phyloP scores from a whole-genome alignment of 352 stramenopile species.

The Phytopythium cucurbitacearum region DNA sequence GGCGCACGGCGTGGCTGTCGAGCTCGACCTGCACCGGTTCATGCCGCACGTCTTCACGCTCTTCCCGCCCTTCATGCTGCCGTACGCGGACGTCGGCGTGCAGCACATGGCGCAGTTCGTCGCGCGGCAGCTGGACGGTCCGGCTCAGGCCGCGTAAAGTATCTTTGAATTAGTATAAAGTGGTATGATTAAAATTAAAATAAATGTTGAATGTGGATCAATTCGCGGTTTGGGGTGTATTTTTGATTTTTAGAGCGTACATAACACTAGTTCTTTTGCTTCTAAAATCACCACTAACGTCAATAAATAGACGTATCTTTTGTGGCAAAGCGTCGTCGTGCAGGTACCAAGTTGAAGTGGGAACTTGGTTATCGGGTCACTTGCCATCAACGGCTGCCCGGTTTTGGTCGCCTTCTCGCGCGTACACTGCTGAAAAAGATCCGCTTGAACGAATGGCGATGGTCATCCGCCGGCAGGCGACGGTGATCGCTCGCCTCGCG shows the following conservation, averaged over 20 bases:
- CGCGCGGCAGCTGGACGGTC: slow-evolving; percentile 13
- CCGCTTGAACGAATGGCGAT: neutral
- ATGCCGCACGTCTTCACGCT: slow-evolving; percentile 66
- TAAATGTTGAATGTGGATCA: neutral
- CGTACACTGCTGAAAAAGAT: neutral
- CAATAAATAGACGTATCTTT: too few relatives aligned
- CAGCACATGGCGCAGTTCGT: slow-evolving; percentile 39
- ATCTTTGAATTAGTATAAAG: too few relatives aligned
- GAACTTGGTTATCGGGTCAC: too few relatives aligned
- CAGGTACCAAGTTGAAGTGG: too few relatives aligned
- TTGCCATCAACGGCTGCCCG: too few relatives aligned
- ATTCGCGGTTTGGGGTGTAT: slow-evolving; percentile 3
- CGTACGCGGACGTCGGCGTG: slow-evolving; percentile 40
- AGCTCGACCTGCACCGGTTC: slow-evolving; percentile 44
- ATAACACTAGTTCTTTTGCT: too few relatives aligned
- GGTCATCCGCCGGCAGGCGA: neutral
- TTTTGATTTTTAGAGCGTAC: too few relatives aligned
- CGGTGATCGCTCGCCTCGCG: neutral
- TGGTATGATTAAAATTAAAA: too few relatives aligned
- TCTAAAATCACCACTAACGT: too few relatives aligned
- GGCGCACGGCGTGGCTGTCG: slow-evolving; percentile 18
- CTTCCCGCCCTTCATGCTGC: slow-evolving; percentile 41
- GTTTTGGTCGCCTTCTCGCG: too few relatives aligned
- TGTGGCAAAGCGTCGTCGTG: too few relatives aligned
- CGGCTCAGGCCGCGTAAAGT: neutral